Evolutionary conservation across 2,329 filamentous ascomycete genomes (phyloP).

Genomic region (Ramularia endophylla): DNA sequence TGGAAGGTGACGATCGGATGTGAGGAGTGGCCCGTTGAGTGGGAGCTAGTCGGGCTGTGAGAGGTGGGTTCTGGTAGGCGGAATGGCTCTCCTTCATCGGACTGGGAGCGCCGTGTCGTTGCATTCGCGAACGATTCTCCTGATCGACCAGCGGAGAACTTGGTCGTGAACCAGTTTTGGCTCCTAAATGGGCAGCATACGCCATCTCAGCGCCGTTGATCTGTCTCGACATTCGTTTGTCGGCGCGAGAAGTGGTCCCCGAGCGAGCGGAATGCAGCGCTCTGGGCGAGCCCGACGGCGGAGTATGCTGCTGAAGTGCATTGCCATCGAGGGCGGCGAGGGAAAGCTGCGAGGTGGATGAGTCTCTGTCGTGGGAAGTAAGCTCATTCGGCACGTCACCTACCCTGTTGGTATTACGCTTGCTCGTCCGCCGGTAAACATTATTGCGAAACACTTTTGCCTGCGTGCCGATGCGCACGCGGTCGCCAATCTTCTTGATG

Average conservation of each 20-base stretch:
- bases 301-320: conserved; percentile 33
- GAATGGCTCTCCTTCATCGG: conserved; percentile 50
- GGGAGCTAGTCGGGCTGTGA: conserved; percentile 41
- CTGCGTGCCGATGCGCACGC: conserved; percentile 66
- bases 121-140: conserved; percentile 46
- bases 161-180: conserved; percentile 60
- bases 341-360: conserved; percentile 59
- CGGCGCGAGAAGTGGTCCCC: conserved; percentile 40
- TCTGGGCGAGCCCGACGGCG: conserved; percentile 60
- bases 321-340: conserved; percentile 70
- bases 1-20: conserved; percentile 72
- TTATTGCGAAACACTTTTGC: conserved; percentile 45
- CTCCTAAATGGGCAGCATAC: conserved; percentile 36
- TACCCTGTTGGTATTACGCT: conserved; percentile 70
- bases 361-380: conserved; percentile 9
- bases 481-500: conserved; percentile 94
- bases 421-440: conserved; percentile 48
- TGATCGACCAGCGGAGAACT: conserved; percentile 63
- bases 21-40: conserved; percentile 61
- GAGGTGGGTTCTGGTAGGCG: conserved; percentile 34
- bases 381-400: conserved; percentile 26
- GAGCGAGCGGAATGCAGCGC: conserved; percentile 50
- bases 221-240: conserved; percentile 45
- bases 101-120: conserved; percentile 56
- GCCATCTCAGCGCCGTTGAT: conserved; percentile 38